A percentile compares a stretch with the other conserved stretches of the same genome.
phyloP scores from a whole-genome alignment of 2,329 filamentous ascomycete species.

The Aspergillus niger region DNA sequence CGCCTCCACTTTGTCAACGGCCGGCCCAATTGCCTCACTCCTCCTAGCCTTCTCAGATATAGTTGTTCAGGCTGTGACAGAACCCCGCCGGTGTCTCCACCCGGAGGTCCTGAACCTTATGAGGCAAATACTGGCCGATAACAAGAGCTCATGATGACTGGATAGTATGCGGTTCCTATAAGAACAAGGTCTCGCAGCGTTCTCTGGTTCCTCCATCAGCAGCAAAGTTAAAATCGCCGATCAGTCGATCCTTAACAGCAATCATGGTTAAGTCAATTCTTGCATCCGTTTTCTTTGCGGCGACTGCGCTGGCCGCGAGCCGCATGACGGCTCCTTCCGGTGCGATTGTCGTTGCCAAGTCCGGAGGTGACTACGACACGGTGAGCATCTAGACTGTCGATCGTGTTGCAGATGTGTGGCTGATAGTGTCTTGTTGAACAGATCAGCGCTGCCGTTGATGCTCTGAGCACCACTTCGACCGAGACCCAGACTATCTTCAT shows the following conservation, averaged over 20 bases:
- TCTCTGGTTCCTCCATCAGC: neutral
- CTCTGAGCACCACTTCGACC: conserved; percentile 56
- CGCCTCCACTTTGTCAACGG: neutral
- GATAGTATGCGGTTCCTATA: neutral
- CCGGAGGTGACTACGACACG: conserved; percentile 25
- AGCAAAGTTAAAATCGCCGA: neutral
- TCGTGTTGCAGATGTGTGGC: neutral
- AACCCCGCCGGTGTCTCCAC: conserved; percentile 7
- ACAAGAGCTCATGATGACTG: neutral
- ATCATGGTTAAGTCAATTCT: conserved; percentile 15
- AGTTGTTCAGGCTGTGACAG: conserved; percentile 1
- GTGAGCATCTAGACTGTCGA: conserved; percentile 10
- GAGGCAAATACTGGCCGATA: neutral
- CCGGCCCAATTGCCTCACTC: conserved; percentile 4
- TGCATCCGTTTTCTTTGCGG: conserved; percentile 15
- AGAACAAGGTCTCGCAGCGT: neutral
- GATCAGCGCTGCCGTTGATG: conserved; percentile 54
- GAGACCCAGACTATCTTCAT: conserved; percentile 64
- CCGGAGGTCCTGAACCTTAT: conserved; percentile 9
- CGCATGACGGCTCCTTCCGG: conserved; percentile 28
- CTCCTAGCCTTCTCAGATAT: conserved; percentile 12
- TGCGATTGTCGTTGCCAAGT: conserved; percentile 28
- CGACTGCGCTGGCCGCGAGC: conserved; percentile 24
- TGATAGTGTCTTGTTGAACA: neutral
- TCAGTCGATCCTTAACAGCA: conserved; percentile 6